Evolutionary conservation across 495 filamentous ascomycete species (phyloP).

Genomic region (Staphylotrichum tortipilum): DNA sequence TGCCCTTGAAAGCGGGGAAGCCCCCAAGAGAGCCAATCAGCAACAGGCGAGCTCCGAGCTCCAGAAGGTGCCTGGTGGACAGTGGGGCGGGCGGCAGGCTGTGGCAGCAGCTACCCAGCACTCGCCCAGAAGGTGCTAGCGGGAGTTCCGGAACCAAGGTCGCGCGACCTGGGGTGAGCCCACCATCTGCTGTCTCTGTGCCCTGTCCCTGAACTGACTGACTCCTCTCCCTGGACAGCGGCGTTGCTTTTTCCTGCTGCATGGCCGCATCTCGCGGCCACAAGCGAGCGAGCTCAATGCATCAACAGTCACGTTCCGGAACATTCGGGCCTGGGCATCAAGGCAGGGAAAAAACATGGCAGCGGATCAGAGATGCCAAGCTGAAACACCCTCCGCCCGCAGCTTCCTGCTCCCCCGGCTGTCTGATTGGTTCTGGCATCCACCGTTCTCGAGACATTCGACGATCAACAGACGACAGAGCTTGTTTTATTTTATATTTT

Average conservation of each 20-base stretch:
- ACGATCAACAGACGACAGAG: too few species aligned
- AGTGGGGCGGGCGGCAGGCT: too few species aligned
- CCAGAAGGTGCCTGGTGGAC: background rate
- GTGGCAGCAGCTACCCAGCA: background rate
- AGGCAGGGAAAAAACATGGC: background rate
- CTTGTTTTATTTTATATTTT: too few species aligned
- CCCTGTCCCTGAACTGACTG: too few species aligned
- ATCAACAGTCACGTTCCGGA: background rate
- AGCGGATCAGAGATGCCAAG: background rate
- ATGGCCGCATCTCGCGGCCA: background rate
- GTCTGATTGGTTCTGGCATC: too few species aligned
- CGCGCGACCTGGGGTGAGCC: background rate
- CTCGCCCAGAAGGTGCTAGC: background rate
- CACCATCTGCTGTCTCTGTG: too few species aligned
- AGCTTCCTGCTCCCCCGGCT: too few species aligned
- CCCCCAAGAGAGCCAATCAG: conserved; percentile 1
- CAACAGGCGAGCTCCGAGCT: background rate
- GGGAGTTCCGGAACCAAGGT: conserved; percentile 9
- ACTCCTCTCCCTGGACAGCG: too few species aligned
- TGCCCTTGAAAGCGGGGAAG: conserved; percentile 13
- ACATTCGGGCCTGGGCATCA: background rate
- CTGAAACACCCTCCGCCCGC: too few species aligned
- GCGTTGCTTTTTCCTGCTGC: background rate
- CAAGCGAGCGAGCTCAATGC: too few species aligned
- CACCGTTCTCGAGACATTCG: too few species aligned